Evolutionary conservation across 2,329 filamentous ascomycete species (phyloP).

Genomic region (Teratosphaeria gauchensis): DNA sequence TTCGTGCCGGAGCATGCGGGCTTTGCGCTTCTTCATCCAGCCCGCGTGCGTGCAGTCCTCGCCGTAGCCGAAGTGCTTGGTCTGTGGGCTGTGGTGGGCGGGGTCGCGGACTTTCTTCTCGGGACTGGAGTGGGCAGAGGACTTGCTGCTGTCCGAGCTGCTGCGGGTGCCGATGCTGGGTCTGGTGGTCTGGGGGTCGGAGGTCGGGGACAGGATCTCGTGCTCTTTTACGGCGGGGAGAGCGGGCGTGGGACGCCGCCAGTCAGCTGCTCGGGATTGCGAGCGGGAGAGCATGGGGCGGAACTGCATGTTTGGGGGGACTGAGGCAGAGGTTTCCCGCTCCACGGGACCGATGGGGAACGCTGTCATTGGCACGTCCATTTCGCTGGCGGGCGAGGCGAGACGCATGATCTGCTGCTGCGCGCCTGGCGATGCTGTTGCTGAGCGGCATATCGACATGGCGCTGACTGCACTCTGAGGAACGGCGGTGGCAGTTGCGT

Average conservation of each 20-base stretch:
- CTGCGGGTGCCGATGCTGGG: slow-evolving; percentile 22
- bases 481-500: slow-evolving; percentile 5
- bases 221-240: slow-evolving; percentile 61
- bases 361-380: slow-evolving; percentile 75
- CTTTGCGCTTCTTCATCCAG: slow-evolving; percentile 93
- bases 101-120: slow-evolving; percentile 15
- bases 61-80: slow-evolving; percentile 25
- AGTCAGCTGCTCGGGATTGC: slow-evolving; percentile 28
- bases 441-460: slow-evolving; percentile 38
- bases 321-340: slow-evolving; percentile 76
- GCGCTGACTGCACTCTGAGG: slow-evolving; percentile 15
- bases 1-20: slow-evolving; percentile 78
- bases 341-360: slow-evolving; percentile 61
- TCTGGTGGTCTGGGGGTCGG: slow-evolving; percentile 27
- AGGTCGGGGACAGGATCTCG: slow-evolving; percentile 18
- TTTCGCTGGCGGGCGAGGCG: slow-evolving; percentile 80
- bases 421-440: slow-evolving; percentile 40
- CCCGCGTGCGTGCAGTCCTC: slow-evolving; percentile 52
- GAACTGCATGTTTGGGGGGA: slow-evolving; percentile 88
- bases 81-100: slow-evolving; percentile 21
- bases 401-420: slow-evolving; percentile 49
- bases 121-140: background rate
- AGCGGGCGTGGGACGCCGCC: slow-evolving; percentile 57
- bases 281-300: slow-evolving; percentile 31
- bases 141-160: slow-evolving; percentile 6